Base-by-base conservation (phyloP, 1,139 yeast genomes). In the Candida tropicalis region DNA sequence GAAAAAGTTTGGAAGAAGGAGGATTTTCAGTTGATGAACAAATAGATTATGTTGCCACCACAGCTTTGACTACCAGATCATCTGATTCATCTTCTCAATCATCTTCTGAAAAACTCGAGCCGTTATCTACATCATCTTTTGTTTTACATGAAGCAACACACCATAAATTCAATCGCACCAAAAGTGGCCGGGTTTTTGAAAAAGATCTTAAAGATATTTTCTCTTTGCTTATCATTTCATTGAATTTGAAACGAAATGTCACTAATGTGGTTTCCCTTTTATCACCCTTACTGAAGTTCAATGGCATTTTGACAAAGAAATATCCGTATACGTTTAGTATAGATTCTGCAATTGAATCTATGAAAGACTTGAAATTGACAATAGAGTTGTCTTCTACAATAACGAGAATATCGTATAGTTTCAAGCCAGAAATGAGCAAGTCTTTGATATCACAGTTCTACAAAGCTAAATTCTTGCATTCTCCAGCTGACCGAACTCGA, bases 401-500 rank as follows among this genome's bases (percentile, higher is more conserved):
- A 4, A 79, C 89, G 4, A 73, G 78, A 2, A 75, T 87, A 5
- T 75, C 83, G 0, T 87, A 87, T 56, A 65, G 71, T 12, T 79
- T 89, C 29, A 77, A 74, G 42, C 62, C 70, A 0, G 77, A 74
- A 5, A 62, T 82, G 33, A 88, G 89, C 0, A 46, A 56, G 7
- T 65, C 70, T 0, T 61, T 87, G 16, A 52, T 90, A 9, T 66
- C 65, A 25, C 64, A 70, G 18, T 88, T 87, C 57, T 81, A 81
- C 69, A 69, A 69, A 1, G 87, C 95, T 0, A 83, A 81, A 47
- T 65, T 90, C 4, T 53, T 91, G 9, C 96, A 90, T 57, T 79
- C 82, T 18, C 97, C 96, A 0, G 77, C 79, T 6, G 91, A 86
- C 52, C 71, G 95, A 53, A 84, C 95, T 0, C 59, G 82, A 41